Percentiles rank a stretch among this genome's conserved stretches.
phyloP scores from a whole-genome alignment of 192 early-diverging fungal species.

The Kickxella alabastrina region DNA sequence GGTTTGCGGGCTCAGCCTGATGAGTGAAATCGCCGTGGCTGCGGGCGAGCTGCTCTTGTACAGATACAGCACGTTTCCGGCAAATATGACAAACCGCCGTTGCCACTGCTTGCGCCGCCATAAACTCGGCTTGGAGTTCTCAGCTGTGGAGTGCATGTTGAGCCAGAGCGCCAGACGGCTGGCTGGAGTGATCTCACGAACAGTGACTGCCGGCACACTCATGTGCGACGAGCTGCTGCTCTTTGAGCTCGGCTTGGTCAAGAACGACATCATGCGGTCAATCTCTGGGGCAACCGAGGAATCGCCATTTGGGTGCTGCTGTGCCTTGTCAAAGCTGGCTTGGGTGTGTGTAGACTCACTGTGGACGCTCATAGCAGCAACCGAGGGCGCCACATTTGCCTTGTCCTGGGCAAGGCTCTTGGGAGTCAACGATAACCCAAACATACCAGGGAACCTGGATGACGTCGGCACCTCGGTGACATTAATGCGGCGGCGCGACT shows the following conservation, averaged over 20 bases:
- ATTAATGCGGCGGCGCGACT: slow-evolving; percentile 48
- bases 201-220: slow-evolving; percentile 13
- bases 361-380: slow-evolving; percentile 20
- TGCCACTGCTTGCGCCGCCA: slow-evolving; percentile 52
- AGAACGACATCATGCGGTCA: slow-evolving; percentile 10
- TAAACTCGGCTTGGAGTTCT: slow-evolving; percentile 18
- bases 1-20: slow-evolving; percentile 29
- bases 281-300: slow-evolving; percentile 5
- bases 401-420: background rate
- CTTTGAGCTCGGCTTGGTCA: slow-evolving; percentile 13
- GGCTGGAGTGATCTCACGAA: slow-evolving; percentile 50
- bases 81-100: slow-evolving; percentile 44
- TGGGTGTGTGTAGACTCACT: slow-evolving; percentile 36
- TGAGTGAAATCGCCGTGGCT: slow-evolving; percentile 23
- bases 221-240: slow-evolving; percentile 11
- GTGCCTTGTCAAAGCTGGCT: slow-evolving; percentile 12
- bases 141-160: slow-evolving; percentile 26
- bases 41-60: slow-evolving; percentile 48
- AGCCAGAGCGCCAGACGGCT: slow-evolving; percentile 47
- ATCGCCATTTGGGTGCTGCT: slow-evolving; percentile 4
- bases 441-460: slow-evolving; percentile 40
- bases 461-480: slow-evolving; percentile 36
- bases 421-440: slow-evolving; percentile 18
- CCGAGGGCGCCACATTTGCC: slow-evolving; percentile 13
- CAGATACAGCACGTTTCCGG: slow-evolving; percentile 46